These are phyloP conservation scores for Pterothamnion heteromorphum DNA, from an alignment of 31 red algal genomes.

Conservation along the genomic window DNA sequence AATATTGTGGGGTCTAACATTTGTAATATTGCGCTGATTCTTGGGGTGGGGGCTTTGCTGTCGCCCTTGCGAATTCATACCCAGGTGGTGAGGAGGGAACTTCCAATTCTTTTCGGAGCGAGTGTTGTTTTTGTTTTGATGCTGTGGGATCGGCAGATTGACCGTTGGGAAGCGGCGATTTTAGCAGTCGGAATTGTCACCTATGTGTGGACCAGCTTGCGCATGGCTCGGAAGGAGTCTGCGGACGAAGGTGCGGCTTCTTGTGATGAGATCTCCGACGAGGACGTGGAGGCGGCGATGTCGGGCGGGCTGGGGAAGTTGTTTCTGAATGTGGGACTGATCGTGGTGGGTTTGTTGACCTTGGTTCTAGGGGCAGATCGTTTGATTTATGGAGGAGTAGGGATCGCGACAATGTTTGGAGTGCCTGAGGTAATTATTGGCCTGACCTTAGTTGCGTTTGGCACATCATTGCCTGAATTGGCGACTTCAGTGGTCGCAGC, in stretches of 20 bases:
- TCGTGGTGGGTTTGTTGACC: neutral
- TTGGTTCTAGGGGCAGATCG: neutral
- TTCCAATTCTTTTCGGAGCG: neutral
- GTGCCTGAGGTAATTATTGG: neutral
- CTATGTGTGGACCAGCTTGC: neutral
- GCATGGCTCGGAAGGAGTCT: neutral
- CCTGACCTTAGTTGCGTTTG: neutral
- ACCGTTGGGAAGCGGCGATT: neutral
- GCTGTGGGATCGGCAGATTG: neutral
- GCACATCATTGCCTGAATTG: neutral
- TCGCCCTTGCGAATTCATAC: neutral
- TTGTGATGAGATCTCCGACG: neutral
- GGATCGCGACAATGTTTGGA: neutral
- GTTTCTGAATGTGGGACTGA: neutral
- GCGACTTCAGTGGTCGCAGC: neutral
- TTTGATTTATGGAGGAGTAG: neutral
- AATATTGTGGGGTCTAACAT: neutral
- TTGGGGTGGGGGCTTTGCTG: neutral
- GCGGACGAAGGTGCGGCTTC: too few relatives aligned
- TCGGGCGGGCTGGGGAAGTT: neutral
- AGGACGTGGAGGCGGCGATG: neutral
- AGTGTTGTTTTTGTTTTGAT: neutral
- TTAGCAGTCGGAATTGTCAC: neutral
- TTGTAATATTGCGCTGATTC: neutral
- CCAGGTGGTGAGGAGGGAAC: neutral